These are phyloP conservation scores for Entomortierella chlamydospora DNA, from an alignment of 192 early-diverging fungal species.

Conservation along the genomic window DNA sequence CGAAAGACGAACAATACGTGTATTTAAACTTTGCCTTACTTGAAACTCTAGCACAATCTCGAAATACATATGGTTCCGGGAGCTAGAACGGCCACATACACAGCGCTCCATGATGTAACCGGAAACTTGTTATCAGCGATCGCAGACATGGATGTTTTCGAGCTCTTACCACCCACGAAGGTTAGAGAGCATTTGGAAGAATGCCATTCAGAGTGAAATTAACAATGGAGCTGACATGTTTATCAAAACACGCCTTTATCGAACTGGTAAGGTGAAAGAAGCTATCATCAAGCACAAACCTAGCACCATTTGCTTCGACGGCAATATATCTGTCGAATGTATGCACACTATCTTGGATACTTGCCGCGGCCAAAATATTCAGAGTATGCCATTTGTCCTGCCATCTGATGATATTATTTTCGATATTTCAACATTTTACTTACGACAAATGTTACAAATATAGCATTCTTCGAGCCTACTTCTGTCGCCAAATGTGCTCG, in stretches of 20 bases:
- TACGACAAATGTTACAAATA: not conserved
- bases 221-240: not conserved
- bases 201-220: too few relatives aligned
- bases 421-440: too few relatives aligned
- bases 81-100: conserved; percentile 82
- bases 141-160: conserved; percentile 94
- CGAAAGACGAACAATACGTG: too few relatives aligned
- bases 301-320: conserved; percentile 77
- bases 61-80: conserved; percentile 41
- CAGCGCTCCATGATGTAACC: conserved; percentile 73
- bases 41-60: conserved; percentile 25
- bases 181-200: conserved; percentile 20
- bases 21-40: too few relatives aligned
- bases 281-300: conserved; percentile 52
- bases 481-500: conserved; percentile 81
- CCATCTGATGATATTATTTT: too few relatives aligned
- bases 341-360: conserved; percentile 60
- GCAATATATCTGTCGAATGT: conserved; percentile 67
- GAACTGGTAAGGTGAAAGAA: conserved; percentile 39
- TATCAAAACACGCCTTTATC: not conserved
- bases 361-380: conserved; percentile 50
- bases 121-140: conserved; percentile 86
- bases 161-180: conserved; percentile 51
- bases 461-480: conserved; percentile 91
- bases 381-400: conserved; percentile 52